Percentiles rank a stretch among this genome's conserved stretches.
These are phyloP conservation scores for Phoma sp. DNA, from an alignment of 2,329 filamentous ascomycete species.

Conservation along the genomic window DNA sequence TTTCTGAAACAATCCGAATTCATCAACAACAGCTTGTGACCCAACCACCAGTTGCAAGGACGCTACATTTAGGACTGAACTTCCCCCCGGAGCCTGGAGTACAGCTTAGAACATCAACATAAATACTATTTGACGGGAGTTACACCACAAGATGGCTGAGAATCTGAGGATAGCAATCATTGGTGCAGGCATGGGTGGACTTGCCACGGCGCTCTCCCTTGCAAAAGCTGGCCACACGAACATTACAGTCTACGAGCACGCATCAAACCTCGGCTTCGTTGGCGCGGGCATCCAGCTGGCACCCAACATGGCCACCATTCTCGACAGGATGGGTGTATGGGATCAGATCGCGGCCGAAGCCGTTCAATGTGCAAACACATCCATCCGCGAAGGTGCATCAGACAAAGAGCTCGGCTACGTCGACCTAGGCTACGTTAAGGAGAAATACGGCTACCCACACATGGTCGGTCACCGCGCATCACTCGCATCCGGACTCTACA, in stretches of 20 bases:
- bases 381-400: conserved; percentile 75
- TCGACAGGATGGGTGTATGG: conserved; percentile 78
- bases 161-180: conserved; percentile 43
- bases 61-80: background rate
- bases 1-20: background rate
- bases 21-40: background rate
- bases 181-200: conserved; percentile 76
- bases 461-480: conserved; percentile 81
- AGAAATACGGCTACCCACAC: conserved; percentile 76
- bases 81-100: background rate
- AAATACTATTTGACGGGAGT: background rate
- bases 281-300: conserved; percentile 86
- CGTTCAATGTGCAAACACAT: conserved; percentile 73
- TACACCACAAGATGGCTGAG: conserved; percentile 35
- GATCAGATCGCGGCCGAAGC: conserved; percentile 72
- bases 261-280: conserved; percentile 78
- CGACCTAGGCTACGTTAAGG: conserved; percentile 69
- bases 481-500: conserved; percentile 72
- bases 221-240: conserved; percentile 78
- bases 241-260: conserved; percentile 77
- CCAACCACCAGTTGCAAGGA: too few relatives aligned
- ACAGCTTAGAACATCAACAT: background rate
- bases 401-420: conserved; percentile 76
- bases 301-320: conserved; percentile 80
- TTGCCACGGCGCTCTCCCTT: conserved; percentile 74